Conservation (phyloP, 2,329 filamentous ascomycete species). For the Ophiostoma quercus region DNA sequence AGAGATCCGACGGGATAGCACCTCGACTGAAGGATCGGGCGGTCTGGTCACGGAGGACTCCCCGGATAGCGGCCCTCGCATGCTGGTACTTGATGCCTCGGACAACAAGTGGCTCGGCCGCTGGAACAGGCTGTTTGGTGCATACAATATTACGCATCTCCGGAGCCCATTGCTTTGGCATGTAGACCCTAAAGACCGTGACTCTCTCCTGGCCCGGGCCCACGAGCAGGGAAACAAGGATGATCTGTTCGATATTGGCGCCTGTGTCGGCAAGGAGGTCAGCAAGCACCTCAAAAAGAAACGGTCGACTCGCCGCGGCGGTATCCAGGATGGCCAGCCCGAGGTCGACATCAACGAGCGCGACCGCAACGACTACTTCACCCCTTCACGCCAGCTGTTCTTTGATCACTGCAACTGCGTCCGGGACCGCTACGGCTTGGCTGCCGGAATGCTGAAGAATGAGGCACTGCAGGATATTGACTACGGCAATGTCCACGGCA, state of each 20-base stretch:
- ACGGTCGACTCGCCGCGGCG: constrained; percentile 29
- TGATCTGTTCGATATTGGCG: constrained; percentile 64
- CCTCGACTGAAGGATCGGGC: not conserved
- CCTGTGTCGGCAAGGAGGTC: constrained; percentile 72
- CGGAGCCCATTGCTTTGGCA: constrained; percentile 82
- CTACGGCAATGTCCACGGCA: not conserved
- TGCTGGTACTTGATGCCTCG: constrained; percentile 63
- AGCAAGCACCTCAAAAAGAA: constrained; percentile 76
- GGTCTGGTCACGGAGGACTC: not conserved
- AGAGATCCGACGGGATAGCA: constrained; percentile 16
- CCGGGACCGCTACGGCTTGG: constrained; percentile 53
- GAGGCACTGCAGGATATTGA: constrained; percentile 49
- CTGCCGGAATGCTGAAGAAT: constrained; percentile 52
- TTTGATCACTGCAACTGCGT: constrained; percentile 56
- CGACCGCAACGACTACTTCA: constrained; percentile 65
- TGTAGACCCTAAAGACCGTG: constrained; percentile 67
- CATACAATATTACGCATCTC: constrained; percentile 64
- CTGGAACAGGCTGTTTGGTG: constrained; percentile 65
- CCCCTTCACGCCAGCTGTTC: constrained; percentile 58
- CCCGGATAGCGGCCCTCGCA: constrained; percentile 34
- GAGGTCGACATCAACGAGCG: constrained; percentile 57
- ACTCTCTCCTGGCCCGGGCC: constrained; percentile 65
- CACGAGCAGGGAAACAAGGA: constrained; percentile 54
- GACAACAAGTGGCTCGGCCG: constrained; percentile 61
- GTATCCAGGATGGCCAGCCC: constrained; percentile 36